Evolutionary conservation across 176 grass and related monocot species (phyloP).

Genomic region (Oryza coarctata): DNA sequence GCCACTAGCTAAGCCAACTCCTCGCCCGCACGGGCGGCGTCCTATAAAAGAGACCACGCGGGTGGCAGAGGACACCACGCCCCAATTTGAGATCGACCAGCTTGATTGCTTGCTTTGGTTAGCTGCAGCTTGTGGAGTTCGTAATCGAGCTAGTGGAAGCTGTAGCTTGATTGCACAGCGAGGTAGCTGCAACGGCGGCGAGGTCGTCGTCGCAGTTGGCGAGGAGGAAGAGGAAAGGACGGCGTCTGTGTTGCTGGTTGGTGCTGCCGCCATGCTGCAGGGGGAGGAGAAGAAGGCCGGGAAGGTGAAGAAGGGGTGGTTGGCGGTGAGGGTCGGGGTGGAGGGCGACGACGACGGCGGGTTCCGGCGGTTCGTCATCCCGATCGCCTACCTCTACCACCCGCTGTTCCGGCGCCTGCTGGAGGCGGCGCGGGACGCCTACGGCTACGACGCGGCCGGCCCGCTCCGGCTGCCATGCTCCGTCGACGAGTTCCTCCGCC

Average conservation of each 20-base stretch:
- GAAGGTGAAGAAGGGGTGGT: conserved; percentile 97
- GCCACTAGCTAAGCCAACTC: background rate
- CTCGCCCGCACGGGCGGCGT: background rate
- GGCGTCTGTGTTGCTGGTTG: background rate
- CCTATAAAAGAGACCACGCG: conserved; percentile 36
- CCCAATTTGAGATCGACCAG: background rate
- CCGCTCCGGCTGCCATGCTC: conserved; percentile 81
- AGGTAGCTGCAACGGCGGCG: conserved; percentile 15
- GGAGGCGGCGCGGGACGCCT: conserved; percentile 65
- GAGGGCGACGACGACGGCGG: conserved; percentile 35
- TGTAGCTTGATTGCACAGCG: background rate
- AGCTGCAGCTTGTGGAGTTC: conserved; percentile 23
- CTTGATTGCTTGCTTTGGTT: background rate
- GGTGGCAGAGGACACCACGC: background rate
- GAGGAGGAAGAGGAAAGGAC: background rate
- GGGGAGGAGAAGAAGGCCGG: conserved; percentile 56
- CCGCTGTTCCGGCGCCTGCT: conserved; percentile 67
- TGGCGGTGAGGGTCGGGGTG: conserved; percentile 73
- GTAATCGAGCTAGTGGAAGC: background rate
- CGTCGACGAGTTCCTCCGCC: conserved; percentile 83
- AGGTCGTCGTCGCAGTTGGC: background rate
- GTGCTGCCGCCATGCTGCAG: conserved; percentile 38
- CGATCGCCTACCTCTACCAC: conserved; percentile 93
- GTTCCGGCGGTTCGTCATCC: conserved; percentile 67
- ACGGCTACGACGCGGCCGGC: conserved; percentile 69